A percentile compares a stretch with the other conserved stretches of the same genome.
Conservation (phyloP, 2,329 filamentous ascomycete species). For the Talaromyces sp. region DNA sequence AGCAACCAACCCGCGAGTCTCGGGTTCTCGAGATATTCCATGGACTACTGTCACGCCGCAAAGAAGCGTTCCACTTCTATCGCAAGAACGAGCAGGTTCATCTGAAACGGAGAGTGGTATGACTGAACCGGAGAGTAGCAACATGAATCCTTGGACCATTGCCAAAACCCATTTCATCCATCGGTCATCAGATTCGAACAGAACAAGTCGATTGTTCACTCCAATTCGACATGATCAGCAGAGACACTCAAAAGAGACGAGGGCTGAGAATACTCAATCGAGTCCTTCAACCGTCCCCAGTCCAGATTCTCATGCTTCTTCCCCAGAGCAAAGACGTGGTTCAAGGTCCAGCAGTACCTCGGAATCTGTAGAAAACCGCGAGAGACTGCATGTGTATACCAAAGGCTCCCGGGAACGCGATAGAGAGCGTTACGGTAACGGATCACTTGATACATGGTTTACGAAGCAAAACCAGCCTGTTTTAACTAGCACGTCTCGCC, state of each 20-base stretch:
- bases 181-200: constrained; percentile 6
- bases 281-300: constrained; percentile 8
- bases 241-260: background rate
- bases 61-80: background rate
- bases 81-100: background rate
- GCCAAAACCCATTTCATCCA: constrained; percentile 25
- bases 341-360: constrained; percentile 6
- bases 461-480: constrained; percentile 4
- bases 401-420: constrained; percentile 15
- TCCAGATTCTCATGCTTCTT: constrained; percentile 7
- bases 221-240: constrained; percentile 5
- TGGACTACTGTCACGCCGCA: background rate
- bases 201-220: constrained; percentile 14
- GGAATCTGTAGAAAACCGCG: constrained; percentile 4
- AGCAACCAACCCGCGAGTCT: background rate
- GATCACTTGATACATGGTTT: constrained; percentile 28
- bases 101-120: background rate
- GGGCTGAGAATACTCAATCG: background rate
- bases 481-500: background rate
- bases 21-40: background rate
- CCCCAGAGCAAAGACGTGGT: constrained; percentile 8
- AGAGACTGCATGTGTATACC: background rate
- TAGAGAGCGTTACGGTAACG: constrained; percentile 19
- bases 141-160: constrained; percentile 31
- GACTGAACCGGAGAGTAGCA: constrained; percentile 6